Conservation (phyloP, 2,329 filamentous ascomycete genomes). For the Elsinoe perseae region DNA sequence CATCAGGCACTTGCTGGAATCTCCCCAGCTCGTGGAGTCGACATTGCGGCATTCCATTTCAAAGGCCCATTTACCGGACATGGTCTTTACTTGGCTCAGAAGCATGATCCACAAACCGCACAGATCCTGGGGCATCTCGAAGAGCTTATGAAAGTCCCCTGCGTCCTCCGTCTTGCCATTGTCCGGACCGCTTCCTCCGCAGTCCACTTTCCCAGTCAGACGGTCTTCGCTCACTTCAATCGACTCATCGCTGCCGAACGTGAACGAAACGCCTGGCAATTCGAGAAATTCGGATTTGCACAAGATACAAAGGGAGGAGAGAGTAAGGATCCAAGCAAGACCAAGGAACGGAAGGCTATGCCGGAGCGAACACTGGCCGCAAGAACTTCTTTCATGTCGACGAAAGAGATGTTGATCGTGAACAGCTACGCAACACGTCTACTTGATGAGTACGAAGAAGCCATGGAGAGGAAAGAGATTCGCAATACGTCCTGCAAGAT, state of each 20-base stretch:
- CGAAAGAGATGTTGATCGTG: neutral
- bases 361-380: neutral
- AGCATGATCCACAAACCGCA: neutral
- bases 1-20: neutral
- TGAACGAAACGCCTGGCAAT: neutral
- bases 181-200: neutral
- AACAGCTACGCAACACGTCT: neutral
- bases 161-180: neutral
- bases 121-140: neutral
- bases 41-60: neutral
- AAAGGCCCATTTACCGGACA: neutral
- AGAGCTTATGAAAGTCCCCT: neutral
- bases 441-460: neutral
- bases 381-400: neutral
- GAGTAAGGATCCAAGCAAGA: neutral
- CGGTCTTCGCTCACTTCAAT: neutral
- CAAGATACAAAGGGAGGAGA: neutral
- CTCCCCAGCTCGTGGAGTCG: neutral
- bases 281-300: neutral
- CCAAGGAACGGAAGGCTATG: neutral
- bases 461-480: neutral
- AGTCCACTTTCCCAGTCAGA: neutral
- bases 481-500: neutral
- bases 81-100: neutral
- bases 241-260: neutral